Percentiles rank a stretch among this genome's conserved stretches.
These are phyloP conservation scores for Wickerhamiella azyma DNA, from an alignment of 805 yeast genomes.

Conservation along the genomic window DNA sequence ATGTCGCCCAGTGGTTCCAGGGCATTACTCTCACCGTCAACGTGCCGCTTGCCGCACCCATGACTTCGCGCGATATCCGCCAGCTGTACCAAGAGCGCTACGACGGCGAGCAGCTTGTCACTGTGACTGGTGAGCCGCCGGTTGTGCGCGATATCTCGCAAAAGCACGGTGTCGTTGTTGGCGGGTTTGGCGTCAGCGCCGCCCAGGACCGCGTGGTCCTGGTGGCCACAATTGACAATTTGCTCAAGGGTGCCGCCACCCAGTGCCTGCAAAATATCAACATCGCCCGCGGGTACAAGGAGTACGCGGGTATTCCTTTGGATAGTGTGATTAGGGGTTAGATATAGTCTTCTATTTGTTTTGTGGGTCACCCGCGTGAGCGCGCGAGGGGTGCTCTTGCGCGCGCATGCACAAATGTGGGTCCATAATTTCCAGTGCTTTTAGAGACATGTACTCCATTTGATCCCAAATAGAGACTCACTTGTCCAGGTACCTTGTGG, in stretches of 20 bases:
- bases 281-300: conserved; percentile 77
- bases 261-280: conserved; percentile 96
- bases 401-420: no score
- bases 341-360: neutral
- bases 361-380: neutral
- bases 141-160: conserved; percentile 82
- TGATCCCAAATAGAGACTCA: no score
- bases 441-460: no score
- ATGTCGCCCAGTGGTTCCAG: conserved; percentile 99
- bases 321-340: conserved; percentile 18
- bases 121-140: conserved; percentile 85
- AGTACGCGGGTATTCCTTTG: conserved; percentile 84
- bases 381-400: neutral
- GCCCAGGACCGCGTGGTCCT: conserved; percentile 82
- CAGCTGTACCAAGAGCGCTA: conserved; percentile 78
- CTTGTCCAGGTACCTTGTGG: no score
- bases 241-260: conserved; percentile 96
- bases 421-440: no score
- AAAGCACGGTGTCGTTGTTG: conserved; percentile 87
- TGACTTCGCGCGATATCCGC: conserved; percentile 72
- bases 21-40: conserved; percentile 89
- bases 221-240: conserved; percentile 89
- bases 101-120: conserved; percentile 71
- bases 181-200: conserved; percentile 89
- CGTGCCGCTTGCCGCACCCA: conserved; percentile 55